Conservation (phyloP, 148 eudicot genomes). For the Beta vulgaris region DNA sequence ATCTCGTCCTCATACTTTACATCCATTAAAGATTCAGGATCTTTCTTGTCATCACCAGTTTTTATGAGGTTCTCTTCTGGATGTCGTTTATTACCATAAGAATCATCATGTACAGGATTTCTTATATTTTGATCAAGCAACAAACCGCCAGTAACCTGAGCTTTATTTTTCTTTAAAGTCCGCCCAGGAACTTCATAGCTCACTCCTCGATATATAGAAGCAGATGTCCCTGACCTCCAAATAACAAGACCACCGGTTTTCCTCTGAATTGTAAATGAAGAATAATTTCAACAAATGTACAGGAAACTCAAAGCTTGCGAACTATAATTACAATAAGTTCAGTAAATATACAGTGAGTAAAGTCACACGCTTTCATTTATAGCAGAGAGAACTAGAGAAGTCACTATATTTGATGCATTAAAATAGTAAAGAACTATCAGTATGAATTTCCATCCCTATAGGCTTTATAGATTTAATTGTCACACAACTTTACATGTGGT, state of each 20-base stretch:
- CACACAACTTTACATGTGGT: not conserved
- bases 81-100: slow-evolving; percentile 23
- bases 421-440: not conserved
- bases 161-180: slow-evolving; percentile 29
- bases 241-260: slow-evolving; percentile 93
- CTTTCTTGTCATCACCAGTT: slow-evolving; percentile 25
- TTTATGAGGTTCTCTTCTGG: slow-evolving; percentile 31
- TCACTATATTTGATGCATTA: not conserved
- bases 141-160: slow-evolving; percentile 24
- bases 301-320: not conserved
- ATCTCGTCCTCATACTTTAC: slow-evolving; percentile 82
- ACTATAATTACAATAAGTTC: not conserved
- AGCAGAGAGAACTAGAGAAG: not conserved
- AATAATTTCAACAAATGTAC: slow-evolving; percentile 23
- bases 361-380: not conserved
- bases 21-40: slow-evolving; percentile 33
- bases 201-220: slow-evolving; percentile 78
- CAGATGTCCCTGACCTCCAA: slow-evolving; percentile 96
- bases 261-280: slow-evolving; percentile 50
- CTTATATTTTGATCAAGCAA: slow-evolving; percentile 23
- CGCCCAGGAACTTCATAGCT: slow-evolving; percentile 59
- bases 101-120: slow-evolving; percentile 23
- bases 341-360: not conserved
- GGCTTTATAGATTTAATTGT: not conserved
- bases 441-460: not conserved